phyloP scores from a whole-genome alignment of 1,284 basidiomycete genomes.

The Porphyrellus sp. region DNA sequence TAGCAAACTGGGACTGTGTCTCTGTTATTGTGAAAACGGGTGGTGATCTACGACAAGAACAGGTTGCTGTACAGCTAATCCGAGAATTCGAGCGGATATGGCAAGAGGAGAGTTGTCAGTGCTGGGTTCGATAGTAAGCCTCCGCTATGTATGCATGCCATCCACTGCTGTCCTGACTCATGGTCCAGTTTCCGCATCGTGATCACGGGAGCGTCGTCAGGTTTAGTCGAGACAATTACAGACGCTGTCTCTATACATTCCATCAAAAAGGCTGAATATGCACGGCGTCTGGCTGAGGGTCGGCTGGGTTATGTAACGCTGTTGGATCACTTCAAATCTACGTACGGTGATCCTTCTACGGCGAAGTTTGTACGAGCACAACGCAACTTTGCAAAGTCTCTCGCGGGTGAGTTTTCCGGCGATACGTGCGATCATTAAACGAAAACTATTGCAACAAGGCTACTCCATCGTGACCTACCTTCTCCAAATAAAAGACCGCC shows the following conservation, averaged over 20 bases:
- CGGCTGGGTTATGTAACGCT: constrained; percentile 82
- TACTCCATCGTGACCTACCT: constrained; percentile 96
- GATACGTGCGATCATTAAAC: background rate
- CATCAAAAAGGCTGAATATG: constrained; percentile 98
- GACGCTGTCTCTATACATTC: constrained; percentile 98
- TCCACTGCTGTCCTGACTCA: constrained; percentile 4
- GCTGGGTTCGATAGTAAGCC: constrained; percentile 90
- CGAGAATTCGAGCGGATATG: constrained; percentile 92
- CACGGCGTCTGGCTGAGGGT: constrained; percentile 77
- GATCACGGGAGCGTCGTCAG: constrained; percentile 91
- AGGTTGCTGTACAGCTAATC: constrained; percentile 94
- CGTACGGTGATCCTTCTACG: constrained; percentile 86
- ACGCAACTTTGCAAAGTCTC: constrained; percentile 90
- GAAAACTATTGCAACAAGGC: constrained; percentile 42
- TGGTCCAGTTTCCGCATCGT: constrained; percentile 71
- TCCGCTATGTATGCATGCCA: background rate
- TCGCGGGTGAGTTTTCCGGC: constrained; percentile 61
- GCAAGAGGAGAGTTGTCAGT: constrained; percentile 87
- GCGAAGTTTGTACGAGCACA: constrained; percentile 84
- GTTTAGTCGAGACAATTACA: constrained; percentile 92
- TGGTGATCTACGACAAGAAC: constrained; percentile 95
- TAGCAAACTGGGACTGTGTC: constrained; percentile 80
- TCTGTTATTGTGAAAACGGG: constrained; percentile 99
- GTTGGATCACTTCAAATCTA: constrained; percentile 85
- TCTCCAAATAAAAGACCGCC: constrained; percentile 97